Conservation (phyloP, 805 yeast species). For the Spathaspora boniae region DNA sequence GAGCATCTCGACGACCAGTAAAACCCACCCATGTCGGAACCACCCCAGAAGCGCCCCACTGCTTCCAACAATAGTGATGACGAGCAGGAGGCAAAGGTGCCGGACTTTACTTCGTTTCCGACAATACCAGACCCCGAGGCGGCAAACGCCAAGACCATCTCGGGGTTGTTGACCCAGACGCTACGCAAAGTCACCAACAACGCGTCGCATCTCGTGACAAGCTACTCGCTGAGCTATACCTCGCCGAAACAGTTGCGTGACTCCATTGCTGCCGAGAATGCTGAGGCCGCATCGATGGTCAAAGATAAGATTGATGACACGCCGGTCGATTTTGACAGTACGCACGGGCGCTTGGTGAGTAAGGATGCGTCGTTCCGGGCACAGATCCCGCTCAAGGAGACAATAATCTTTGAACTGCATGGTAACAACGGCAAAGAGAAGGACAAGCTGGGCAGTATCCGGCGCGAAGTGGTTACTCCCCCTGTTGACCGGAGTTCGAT, state of each 20-base stretch:
- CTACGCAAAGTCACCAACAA: conserved; percentile 40
- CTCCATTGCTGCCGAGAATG: neutral
- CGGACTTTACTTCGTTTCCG: conserved; percentile 41
- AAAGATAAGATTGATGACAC: conserved; percentile 2
- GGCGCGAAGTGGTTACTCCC: too few species aligned
- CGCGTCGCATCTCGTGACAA: conserved; percentile 35
- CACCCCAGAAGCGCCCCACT: conserved; percentile 6
- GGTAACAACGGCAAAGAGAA: too few species aligned
- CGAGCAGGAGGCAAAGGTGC: conserved; percentile 5
- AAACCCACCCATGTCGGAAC: too few species aligned
- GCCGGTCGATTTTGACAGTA: neutral
- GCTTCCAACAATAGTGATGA: conserved; percentile 15
- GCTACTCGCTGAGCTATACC: conserved; percentile 15
- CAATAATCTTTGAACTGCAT: too few species aligned
- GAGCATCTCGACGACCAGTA: too few species aligned
- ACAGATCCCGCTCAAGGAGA: too few species aligned
- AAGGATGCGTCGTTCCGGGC: too few species aligned
- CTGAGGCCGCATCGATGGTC: neutral
- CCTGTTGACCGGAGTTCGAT: too few species aligned
- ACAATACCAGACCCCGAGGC: conserved; percentile 41
- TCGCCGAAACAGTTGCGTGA: too few species aligned
- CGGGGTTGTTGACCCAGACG: conserved; percentile 35
- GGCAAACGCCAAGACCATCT: conserved; percentile 29
- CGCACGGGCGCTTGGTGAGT: too few species aligned
- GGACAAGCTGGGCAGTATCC: too few species aligned